Conservation (phyloP, 2,329 filamentous ascomycete genomes). For the Fusarium devonianum region DNA sequence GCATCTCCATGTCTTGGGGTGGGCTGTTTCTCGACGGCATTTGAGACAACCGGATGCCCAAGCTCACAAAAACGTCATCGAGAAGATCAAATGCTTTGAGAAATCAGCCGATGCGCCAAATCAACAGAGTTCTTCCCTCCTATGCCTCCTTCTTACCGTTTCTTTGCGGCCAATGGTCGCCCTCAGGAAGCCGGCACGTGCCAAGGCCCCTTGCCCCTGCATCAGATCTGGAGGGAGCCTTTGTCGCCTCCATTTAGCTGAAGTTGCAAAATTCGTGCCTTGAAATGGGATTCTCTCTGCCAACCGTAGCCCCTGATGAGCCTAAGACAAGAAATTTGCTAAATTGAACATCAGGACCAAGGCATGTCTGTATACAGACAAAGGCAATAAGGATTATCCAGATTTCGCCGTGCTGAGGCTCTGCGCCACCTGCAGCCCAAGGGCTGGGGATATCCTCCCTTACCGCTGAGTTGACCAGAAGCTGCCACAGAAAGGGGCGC, state of each 20-base stretch:
- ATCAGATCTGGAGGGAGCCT: conserved; percentile 37
- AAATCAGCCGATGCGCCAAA: too few relatives aligned
- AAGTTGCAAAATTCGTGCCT: conserved; percentile 44
- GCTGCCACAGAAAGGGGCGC: background rate
- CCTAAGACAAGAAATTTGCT: conserved; percentile 20
- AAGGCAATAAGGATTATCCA: too few relatives aligned
- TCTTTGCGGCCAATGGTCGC: conserved; percentile 3
- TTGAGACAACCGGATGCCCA: conserved; percentile 10
- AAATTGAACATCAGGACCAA: too few relatives aligned
- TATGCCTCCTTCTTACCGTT: background rate
- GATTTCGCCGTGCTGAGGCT: too few relatives aligned
- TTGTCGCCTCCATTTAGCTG: conserved; percentile 36
- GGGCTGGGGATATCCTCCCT: conserved; percentile 13
- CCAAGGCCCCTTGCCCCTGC: conserved; percentile 24
- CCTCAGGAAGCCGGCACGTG: background rate
- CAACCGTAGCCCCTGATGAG: conserved; percentile 10
- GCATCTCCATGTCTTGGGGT: conserved; percentile 4
- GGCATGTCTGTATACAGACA: too few relatives aligned
- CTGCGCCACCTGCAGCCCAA: background rate
- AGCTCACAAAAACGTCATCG: conserved; percentile 3
- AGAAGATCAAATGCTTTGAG: background rate
- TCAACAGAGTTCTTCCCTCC: too few relatives aligned
- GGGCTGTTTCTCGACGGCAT: conserved; percentile 5
- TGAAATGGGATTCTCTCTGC: conserved; percentile 40
- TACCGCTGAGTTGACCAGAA: conserved; percentile 16